Evolutionary conservation across 2,329 filamentous ascomycete species (phyloP).

Genomic region (Microcyclosporella mali): DNA sequence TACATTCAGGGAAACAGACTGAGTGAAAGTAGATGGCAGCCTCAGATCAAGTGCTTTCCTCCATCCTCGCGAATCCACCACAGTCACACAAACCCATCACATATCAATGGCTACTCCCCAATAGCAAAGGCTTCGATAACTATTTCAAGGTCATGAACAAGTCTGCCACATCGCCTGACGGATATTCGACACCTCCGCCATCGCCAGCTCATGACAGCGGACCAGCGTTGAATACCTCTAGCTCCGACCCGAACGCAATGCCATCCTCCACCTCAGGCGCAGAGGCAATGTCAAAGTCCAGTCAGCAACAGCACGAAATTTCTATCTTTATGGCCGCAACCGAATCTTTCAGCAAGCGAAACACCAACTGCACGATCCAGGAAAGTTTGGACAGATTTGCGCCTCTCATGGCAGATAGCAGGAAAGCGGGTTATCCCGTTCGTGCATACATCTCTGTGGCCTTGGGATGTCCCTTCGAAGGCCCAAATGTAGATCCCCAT

Average conservation of each 20-base stretch:
- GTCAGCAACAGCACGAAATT: constrained; percentile 51
- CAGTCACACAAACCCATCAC: constrained; percentile 52
- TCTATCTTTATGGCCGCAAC: constrained; percentile 79
- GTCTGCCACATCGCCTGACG: constrained; percentile 36
- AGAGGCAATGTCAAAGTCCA: constrained; percentile 30
- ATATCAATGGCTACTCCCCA: constrained; percentile 77
- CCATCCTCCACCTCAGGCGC: constrained; percentile 32
- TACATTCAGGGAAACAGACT: constrained; percentile 3
- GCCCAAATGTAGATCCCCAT: constrained; percentile 53
- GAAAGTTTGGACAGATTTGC: constrained; percentile 65
- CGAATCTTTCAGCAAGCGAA: constrained; percentile 71
- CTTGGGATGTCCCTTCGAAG: constrained; percentile 71
- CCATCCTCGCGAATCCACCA: constrained; percentile 56
- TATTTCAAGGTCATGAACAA: constrained; percentile 49
- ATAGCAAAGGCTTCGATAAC: constrained; percentile 63
- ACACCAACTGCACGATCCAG: constrained; percentile 73
- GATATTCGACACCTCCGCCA: constrained; percentile 44
- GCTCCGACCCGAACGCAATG: constrained; percentile 38
- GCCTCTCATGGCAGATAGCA: constrained; percentile 63
- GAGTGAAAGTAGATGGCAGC: constrained; percentile 61
- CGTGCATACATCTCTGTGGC: constrained; percentile 77
- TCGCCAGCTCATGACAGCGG: constrained; percentile 33
- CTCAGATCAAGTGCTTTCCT: constrained; percentile 66
- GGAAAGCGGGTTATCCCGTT: constrained; percentile 59
- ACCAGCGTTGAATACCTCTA: constrained; percentile 39